Base-by-base conservation (phyloP, 306 rosid genomes). In the Castanea sativa region DNA sequence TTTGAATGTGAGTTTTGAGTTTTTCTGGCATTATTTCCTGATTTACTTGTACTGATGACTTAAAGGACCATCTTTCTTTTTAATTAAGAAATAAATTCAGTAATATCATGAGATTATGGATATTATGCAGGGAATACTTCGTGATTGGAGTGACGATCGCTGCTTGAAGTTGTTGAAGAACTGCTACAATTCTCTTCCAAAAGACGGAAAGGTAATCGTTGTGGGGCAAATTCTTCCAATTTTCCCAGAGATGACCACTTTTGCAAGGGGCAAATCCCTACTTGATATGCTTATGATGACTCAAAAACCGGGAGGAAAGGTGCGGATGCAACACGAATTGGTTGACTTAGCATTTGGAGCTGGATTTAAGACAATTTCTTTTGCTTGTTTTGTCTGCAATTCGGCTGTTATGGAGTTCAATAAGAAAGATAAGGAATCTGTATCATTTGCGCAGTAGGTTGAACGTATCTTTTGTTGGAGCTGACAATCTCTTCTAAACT, bases 361-460 rank as follows among this genome's bases (percentile, higher is more conserved):
- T 59, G 90, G 94, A n/a, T 90, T 90, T 71, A 63, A 81, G 2
- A 90, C 86, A 52, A 75, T 91, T 59, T 83, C 35, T 76, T 86
- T 78, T 76, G 79, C 74, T 19, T 80, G 89, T n/a, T 79, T 10
- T 70, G 82, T 80, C 1, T 68, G 67, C 16, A 80, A 78, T 64
- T 71, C 71, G 9, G 86, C 90, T 90, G 51, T 89, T 38, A 89
- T 91, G 86, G 92, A 88, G 77, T 86, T 91, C 76, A 82, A 80
- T 20, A 91, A 91, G 83, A 77, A 38, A 38, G 52, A 45, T 0
- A 1, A 45, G 13, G 52, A 10, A 45, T 45, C 52, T 45, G 52
- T 12, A 45, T 45, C 15, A 1, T 45, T 45, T 45, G 13, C 1
- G 0, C 14, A 11, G 52, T 45, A 45, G 52, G 52, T 45, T 80